A percentile compares a stretch with the other conserved stretches of the same genome.
phyloP scores from a whole-genome alignment of 257 asterid species.

The Gentiana macrophylla region DNA sequence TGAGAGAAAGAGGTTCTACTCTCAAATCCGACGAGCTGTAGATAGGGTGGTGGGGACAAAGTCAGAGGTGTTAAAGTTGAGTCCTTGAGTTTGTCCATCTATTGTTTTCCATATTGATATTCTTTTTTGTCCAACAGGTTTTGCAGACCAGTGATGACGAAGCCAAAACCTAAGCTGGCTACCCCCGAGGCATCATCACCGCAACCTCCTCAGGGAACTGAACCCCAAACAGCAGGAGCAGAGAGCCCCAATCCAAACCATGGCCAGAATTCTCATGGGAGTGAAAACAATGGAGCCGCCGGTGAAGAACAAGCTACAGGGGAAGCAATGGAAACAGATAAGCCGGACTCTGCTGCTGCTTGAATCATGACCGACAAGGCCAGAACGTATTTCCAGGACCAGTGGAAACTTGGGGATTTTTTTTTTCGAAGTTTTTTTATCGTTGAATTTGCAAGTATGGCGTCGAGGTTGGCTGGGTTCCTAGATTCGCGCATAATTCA shows the following conservation, averaged over 20 bases:
- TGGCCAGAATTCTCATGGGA: conserved; percentile 12
- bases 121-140: conserved; percentile 26
- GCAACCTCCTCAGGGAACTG: conserved; percentile 44
- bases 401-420: not conserved
- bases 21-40: too few relatives aligned
- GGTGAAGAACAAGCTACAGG: conserved; percentile 26
- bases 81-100: not conserved
- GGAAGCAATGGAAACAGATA: conserved; percentile 73
- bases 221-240: conserved; percentile 36
- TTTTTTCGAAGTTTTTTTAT: not conserved
- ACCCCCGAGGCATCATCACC: conserved; percentile 56
- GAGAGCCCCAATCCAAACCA: conserved; percentile 22
- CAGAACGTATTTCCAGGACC: conserved; percentile 1
- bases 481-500: too few relatives aligned
- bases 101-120: not conserved
- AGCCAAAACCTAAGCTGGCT: conserved; percentile 64
- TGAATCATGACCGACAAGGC: not conserved
- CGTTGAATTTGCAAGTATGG: not conserved
- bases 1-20: too few relatives aligned
- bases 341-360: conserved; percentile 26
- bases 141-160: conserved; percentile 77
- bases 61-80: too few relatives aligned
- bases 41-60: too few relatives aligned
- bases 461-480: not conserved
- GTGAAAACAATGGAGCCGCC: conserved; percentile 18